These are phyloP conservation scores for Pyrenophora teres DNA, from an alignment of 2,329 filamentous ascomycete species.

Conservation along the genomic window DNA sequence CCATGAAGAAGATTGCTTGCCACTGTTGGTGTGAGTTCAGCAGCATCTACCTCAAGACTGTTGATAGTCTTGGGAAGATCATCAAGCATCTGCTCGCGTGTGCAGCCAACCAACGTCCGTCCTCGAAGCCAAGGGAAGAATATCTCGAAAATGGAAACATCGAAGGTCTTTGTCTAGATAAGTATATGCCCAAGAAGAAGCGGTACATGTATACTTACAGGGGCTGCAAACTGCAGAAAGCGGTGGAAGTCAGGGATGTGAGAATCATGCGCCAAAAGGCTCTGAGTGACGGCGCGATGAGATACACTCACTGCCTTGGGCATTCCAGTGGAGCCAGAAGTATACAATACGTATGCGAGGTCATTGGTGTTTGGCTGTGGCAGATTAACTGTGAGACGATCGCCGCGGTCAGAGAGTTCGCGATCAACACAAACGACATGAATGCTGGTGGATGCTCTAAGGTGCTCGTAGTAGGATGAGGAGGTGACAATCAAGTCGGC, in stretches of 20 bases:
- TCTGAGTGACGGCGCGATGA: conserved; percentile 79
- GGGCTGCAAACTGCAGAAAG: conserved; percentile 89
- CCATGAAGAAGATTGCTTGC: conserved; percentile 74
- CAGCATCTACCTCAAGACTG: conserved; percentile 73
- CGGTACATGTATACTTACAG: conserved; percentile 40
- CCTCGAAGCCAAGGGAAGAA: conserved; percentile 84
- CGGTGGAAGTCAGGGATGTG: conserved; percentile 76
- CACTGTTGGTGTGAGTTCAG: conserved; percentile 87
- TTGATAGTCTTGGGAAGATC: conserved; percentile 73
- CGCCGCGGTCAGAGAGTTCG: conserved; percentile 38
- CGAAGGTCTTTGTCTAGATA: conserved; percentile 65
- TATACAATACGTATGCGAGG: conserved; percentile 91
- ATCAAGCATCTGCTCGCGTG: conserved; percentile 71
- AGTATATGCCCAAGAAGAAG: conserved; percentile 1
- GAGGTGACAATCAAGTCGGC: conserved; percentile 72
- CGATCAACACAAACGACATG: conserved; percentile 52
- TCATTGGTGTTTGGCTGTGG: conserved; percentile 34
- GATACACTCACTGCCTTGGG: conserved; percentile 88
- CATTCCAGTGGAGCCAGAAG: conserved; percentile 84
- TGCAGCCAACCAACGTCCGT: conserved; percentile 72
- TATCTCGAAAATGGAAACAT: conserved; percentile 93
- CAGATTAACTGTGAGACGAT: background rate
- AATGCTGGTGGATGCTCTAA: conserved; percentile 45
- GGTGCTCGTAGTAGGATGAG: conserved; percentile 49
- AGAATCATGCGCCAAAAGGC: conserved; percentile 76